Evolutionary conservation across 345 rosid species (phyloP).

Genomic region (Citrus hindsii): DNA sequence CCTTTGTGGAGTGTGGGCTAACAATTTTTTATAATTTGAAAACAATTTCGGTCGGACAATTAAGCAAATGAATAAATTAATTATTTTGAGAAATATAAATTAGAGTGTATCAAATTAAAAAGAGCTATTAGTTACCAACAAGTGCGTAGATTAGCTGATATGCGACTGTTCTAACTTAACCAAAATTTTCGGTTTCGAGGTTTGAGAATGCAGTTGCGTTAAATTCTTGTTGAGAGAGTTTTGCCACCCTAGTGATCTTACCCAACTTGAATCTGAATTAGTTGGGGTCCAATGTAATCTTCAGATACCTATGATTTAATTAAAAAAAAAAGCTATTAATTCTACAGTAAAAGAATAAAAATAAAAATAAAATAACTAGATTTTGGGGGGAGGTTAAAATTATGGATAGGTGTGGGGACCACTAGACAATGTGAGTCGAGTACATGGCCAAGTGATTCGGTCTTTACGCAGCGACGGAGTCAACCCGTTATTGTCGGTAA

Average conservation of each 20-base stretch:
- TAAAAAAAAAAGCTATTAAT: not conserved
- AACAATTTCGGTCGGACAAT: no score
- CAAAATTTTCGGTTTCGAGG: fast-evolving
- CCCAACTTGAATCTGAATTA: fast-evolving
- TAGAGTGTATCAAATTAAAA: not conserved
- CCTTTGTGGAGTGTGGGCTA: no score
- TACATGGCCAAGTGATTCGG: constrained; percentile 18
- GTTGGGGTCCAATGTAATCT: fast-evolving
- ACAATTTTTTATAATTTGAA: no score
- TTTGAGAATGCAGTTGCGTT: no score
- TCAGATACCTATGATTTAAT: fast-evolving
- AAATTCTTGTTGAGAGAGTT: no score
- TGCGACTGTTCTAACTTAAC: fast-evolving
- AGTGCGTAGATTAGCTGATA: no score
- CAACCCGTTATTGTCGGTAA: constrained; percentile 22
- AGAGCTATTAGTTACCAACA: no score
- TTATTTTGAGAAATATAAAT: no score
- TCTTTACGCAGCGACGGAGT: constrained; percentile 22
- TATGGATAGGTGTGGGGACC: not conserved
- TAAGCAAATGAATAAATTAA: no score
- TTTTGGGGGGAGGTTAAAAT: not conserved
- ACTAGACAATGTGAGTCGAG: not conserved
- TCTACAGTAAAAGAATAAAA: not conserved
- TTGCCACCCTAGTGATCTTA: fast-evolving
- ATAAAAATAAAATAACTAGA: not conserved